Percentiles rank a stretch among this genome's conserved stretches.
Evolutionary conservation across 352 stramenopile genomes (phyloP).

Genomic region (Elongisporangium senticosum): DNA sequence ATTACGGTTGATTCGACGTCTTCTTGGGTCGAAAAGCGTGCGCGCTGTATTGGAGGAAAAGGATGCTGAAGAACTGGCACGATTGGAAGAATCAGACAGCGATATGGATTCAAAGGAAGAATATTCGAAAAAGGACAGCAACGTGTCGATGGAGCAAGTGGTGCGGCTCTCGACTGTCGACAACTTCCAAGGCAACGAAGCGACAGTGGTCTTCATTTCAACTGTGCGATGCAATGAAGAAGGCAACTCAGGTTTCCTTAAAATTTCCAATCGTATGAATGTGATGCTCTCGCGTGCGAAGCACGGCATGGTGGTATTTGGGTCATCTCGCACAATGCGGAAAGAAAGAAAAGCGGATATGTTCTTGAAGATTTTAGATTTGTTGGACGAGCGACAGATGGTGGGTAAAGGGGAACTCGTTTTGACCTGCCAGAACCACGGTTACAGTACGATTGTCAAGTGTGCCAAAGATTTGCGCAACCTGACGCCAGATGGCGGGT

Average conservation of each 20-base stretch:
- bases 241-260: slow-evolving; percentile 59
- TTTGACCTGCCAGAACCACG: slow-evolving; percentile 32
- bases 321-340: slow-evolving; percentile 35
- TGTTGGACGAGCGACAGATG: slow-evolving; percentile 29
- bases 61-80: not conserved
- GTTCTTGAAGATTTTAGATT: slow-evolving; percentile 53
- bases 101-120: not conserved
- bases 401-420: slow-evolving; percentile 37
- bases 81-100: not conserved
- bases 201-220: slow-evolving; percentile 54
- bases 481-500: slow-evolving; percentile 69
- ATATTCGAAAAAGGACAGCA: not conserved
- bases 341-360: slow-evolving; percentile 34
- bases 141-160: slow-evolving; percentile 3
- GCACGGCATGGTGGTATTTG: slow-evolving; percentile 45
- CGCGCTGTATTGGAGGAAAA: not conserved
- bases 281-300: slow-evolving; percentile 60
- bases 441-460: slow-evolving; percentile 16
- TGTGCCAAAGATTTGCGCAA: slow-evolving; percentile 31
- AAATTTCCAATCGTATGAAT: slow-evolving; percentile 62
- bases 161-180: slow-evolving; percentile 54
- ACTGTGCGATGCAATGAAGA: slow-evolving; percentile 53
- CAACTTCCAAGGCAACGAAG: slow-evolving; percentile 80
- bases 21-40: slow-evolving; percentile 15
- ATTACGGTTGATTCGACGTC: slow-evolving; percentile 46